Conservation (phyloP, 2,329 filamentous ascomycete genomes). For the Colletotrichum lentis region DNA sequence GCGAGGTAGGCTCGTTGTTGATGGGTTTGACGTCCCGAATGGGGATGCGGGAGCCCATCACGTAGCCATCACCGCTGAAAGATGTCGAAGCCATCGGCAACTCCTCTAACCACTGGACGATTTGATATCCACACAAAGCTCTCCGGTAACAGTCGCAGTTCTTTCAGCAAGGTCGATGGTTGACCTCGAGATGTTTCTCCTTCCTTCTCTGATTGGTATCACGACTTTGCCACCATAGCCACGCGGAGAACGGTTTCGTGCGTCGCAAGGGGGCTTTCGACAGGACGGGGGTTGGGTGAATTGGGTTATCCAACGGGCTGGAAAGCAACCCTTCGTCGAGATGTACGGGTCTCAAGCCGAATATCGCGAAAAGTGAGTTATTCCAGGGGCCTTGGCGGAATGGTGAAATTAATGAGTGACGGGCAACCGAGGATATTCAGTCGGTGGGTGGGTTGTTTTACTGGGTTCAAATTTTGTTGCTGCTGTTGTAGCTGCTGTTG, state of each 20-base stretch:
- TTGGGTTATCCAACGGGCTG: background rate
- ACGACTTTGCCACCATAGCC: constrained; percentile 31
- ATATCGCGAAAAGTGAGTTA: constrained; percentile 2
- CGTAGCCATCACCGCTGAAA: constrained; percentile 40
- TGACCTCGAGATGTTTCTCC: constrained; percentile 17
- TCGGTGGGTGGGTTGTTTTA: background rate
- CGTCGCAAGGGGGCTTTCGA: constrained; percentile 2
- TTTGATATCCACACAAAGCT: background rate
- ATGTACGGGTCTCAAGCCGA: constrained; percentile 6
- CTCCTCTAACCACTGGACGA: background rate
- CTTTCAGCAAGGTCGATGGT: constrained; percentile 12
- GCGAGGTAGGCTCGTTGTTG: constrained; percentile 10
- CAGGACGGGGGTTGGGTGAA: too few species aligned
- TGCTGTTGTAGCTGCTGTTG: constrained; percentile 1
- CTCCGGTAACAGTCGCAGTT: constrained; percentile 16
- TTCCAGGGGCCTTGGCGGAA: background rate
- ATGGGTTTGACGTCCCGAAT: constrained; percentile 37
- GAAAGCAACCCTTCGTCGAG: constrained; percentile 9
- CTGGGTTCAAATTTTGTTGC: background rate
- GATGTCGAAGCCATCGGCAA: constrained; percentile 32
- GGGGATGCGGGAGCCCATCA: constrained; percentile 43
- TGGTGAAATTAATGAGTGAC: constrained; percentile 25
- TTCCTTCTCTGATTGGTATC: constrained; percentile 27
- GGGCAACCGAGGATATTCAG: background rate
- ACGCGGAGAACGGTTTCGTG: background rate